These are phyloP conservation scores for Stevia rebaudiana DNA, from an alignment of 140 eudicot species.

Conservation along the genomic window DNA sequence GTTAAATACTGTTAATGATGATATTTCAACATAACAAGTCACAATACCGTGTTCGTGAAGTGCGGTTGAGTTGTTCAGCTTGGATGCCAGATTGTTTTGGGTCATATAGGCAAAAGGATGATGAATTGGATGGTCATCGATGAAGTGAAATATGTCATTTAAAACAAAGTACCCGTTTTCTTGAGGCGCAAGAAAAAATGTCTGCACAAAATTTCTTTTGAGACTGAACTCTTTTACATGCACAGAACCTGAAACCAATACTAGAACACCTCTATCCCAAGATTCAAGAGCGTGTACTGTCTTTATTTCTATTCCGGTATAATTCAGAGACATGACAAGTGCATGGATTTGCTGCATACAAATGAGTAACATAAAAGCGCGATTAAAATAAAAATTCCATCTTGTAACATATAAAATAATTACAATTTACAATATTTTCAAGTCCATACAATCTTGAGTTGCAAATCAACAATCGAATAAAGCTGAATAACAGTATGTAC, in stretches of 20 bases:
- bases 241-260: constrained; percentile 81
- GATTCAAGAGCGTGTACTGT: constrained; percentile 85
- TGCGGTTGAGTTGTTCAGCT: constrained; percentile 44
- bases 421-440: background rate
- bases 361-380: background rate
- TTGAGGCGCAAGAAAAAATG: constrained; percentile 93
- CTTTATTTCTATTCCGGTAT: constrained; percentile 67
- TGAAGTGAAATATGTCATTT: constrained; percentile 79
- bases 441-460: background rate
- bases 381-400: background rate
- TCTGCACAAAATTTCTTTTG: constrained; percentile 80
- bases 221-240: constrained; percentile 46
- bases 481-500: background rate
- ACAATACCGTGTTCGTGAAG: constrained; percentile 59
- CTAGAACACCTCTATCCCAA: constrained; percentile 88
- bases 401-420: background rate
- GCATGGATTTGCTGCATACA: constrained; percentile 78
- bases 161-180: constrained; percentile 83
- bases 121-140: constrained; percentile 67
- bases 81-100: constrained; percentile 53
- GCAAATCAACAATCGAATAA: background rate
- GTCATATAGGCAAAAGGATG: constrained; percentile 61
- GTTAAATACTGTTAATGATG: background rate
- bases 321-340: constrained; percentile 70
- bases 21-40: background rate